phyloP scores from a whole-genome alignment of 2,329 filamentous ascomycete species.

The Onygenales sp. region DNA sequence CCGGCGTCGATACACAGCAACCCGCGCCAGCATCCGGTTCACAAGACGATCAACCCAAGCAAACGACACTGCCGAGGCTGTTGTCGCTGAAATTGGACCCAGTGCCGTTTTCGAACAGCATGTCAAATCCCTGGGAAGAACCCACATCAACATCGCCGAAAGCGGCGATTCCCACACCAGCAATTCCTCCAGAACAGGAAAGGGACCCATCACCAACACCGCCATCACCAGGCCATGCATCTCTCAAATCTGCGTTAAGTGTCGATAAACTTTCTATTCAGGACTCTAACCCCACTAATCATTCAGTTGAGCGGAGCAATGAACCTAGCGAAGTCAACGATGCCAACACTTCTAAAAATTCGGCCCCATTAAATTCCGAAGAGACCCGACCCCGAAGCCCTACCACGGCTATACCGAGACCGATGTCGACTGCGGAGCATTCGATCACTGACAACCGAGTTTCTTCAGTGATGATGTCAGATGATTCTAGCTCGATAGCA shows the following conservation, averaged over 20 bases:
- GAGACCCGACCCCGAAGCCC: background rate
- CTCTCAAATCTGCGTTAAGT: background rate
- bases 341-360: too few relatives aligned
- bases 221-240: background rate
- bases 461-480: background rate
- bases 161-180: background rate
- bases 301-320: too few relatives aligned
- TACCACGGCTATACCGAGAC: background rate
- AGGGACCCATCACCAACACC: background rate
- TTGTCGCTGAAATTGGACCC: conserved; percentile 1
- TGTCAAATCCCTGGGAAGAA: background rate
- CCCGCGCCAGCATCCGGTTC: background rate
- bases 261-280: too few relatives aligned
- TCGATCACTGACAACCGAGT: background rate
- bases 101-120: background rate
- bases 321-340: too few relatives aligned
- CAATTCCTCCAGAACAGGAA: background rate
- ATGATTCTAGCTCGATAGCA: background rate
- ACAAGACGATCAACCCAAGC: background rate
- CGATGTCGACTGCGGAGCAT: background rate
- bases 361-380: background rate
- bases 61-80: background rate
- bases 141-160: background rate
- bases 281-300: too few relatives aligned
- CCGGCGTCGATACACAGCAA: background rate